These are phyloP conservation scores for Daedaleopsis nitida DNA, from an alignment of 768 basidiomycete genomes.

Conservation along the genomic window DNA sequence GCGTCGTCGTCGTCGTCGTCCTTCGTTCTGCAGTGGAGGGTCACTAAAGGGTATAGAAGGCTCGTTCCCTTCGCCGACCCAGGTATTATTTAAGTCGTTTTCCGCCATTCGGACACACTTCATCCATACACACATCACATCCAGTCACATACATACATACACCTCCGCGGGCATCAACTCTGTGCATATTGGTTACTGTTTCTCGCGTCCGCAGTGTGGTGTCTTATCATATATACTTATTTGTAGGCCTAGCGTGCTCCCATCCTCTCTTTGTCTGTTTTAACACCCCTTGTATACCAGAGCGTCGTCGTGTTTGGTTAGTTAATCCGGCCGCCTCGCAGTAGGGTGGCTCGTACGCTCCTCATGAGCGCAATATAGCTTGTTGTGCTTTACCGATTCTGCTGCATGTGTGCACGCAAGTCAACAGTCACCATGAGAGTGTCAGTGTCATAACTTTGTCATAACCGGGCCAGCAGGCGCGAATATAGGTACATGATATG, in stretches of 20 bases:
- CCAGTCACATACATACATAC: neutral
- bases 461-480: neutral
- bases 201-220: neutral
- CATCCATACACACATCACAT: neutral
- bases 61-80: neutral
- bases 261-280: constrained; percentile 7
- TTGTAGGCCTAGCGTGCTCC: constrained; percentile 17
- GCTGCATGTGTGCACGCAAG: no score
- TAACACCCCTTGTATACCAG: neutral
- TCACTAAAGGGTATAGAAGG: neutral
- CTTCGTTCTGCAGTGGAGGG: no score
- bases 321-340: neutral
- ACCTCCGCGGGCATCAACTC: neutral
- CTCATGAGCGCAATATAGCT: neutral
- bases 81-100: neutral
- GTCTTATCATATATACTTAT: constrained; percentile 7
- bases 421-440: no score
- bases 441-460: neutral
- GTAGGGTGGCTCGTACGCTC: neutral
- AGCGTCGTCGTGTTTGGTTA: neutral
- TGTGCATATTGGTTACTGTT: neutral
- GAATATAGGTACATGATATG: neutral
- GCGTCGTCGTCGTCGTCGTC: no score
- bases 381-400: neutral
- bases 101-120: neutral